A percentile compares a stretch with the other conserved stretches of the same genome.
Evolutionary conservation across 179 eudicot genomes (phyloP).

Genomic region (Corrigiola litoralis): DNA sequence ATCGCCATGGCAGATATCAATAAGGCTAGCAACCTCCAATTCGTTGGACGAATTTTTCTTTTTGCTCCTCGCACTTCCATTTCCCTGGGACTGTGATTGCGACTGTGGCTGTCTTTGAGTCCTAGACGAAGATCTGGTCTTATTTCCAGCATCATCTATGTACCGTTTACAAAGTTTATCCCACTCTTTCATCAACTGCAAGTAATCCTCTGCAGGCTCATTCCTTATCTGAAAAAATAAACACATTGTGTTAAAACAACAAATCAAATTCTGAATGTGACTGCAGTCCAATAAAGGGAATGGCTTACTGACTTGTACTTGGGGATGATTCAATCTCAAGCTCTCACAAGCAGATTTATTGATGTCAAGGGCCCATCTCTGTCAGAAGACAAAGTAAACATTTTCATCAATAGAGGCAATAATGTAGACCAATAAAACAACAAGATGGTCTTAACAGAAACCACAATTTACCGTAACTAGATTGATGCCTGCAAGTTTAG

Average conservation of each 20-base stretch:
- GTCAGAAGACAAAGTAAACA: slow-evolving; percentile 9
- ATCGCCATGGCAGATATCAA: slow-evolving; percentile 84
- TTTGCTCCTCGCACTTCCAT: slow-evolving; percentile 7
- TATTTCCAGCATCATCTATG: slow-evolving; percentile 32
- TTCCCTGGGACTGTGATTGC: slow-evolving; percentile 15
- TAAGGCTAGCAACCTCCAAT: slow-evolving; percentile 60
- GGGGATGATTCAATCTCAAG: slow-evolving; percentile 85
- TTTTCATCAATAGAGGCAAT: background rate
- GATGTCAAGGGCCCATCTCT: slow-evolving; percentile 95
- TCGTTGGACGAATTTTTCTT: slow-evolving; percentile 32
- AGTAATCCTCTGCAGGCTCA: slow-evolving; percentile 77
- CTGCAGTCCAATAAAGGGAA: slow-evolving; percentile 2
- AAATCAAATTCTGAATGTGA: background rate
- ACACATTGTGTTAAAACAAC: background rate
- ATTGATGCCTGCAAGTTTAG: slow-evolving; percentile 69
- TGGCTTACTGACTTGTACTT: slow-evolving; percentile 58
- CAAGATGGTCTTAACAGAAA: background rate
- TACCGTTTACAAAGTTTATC: slow-evolving; percentile 66
- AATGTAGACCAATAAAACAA: background rate
- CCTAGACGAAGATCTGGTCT: slow-evolving; percentile 29
- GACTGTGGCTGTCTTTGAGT: slow-evolving; percentile 10
- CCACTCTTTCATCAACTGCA: slow-evolving; percentile 78
- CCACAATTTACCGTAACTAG: slow-evolving; percentile 60
- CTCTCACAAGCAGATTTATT: slow-evolving; percentile 78
- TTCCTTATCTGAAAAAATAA: slow-evolving; percentile 60